Base-by-base conservation (phyloP, 768 basidiomycete genomes). In the Pleurotus pulmonarius region DNA sequence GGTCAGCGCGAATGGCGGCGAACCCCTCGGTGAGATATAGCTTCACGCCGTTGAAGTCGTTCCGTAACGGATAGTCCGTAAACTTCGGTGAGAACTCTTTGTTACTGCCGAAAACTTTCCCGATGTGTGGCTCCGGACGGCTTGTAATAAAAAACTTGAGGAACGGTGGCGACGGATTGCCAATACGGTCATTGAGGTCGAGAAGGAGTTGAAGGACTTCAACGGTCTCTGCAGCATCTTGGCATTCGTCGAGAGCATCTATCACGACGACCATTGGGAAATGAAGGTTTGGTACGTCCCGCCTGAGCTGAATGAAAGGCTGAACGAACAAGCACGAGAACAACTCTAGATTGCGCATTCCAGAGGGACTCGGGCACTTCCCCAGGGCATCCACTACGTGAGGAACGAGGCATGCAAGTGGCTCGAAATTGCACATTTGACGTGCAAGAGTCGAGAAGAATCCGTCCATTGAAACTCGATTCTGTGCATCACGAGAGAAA, bases 231-330 rank as follows among this genome's bases (percentile, higher is more conserved):
- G 8, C 24, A 6, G 12, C 13, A 45, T 34, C 40, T 18, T 26
- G 11, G 20, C 54, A 49, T 55, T 46, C n/a, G 44, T 55, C 54
- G 5, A 55, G 13, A 5, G 45, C 54, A 34, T 55, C 54, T 16
- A 55, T 46, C n/a, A 55, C 43, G 24, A 55, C 44, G 13, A 55
- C 43, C 18, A 55, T 46, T 45, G 54, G 54, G 7, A 40, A 40
- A 11, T 11, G 39, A 11, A 40, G n/a, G 2, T n/a, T 3, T 11
- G 39, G 39, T 11, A 39, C 54, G n/a, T 44, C 43, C 20, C n/a
- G 43, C 2, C n/a, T 24, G 8, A 55, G 22, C 7, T 24, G 39
- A 15, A 22, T 1, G 2, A 29, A 16, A n/a, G 54, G 54, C 26
- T 45, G 18, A 11, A 55, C 11, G 16, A 55, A 45, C 9, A 55